Evolutionary conservation across 2,329 filamentous ascomycete species (phyloP).

Genomic region (Bipolaris oryzae): DNA sequence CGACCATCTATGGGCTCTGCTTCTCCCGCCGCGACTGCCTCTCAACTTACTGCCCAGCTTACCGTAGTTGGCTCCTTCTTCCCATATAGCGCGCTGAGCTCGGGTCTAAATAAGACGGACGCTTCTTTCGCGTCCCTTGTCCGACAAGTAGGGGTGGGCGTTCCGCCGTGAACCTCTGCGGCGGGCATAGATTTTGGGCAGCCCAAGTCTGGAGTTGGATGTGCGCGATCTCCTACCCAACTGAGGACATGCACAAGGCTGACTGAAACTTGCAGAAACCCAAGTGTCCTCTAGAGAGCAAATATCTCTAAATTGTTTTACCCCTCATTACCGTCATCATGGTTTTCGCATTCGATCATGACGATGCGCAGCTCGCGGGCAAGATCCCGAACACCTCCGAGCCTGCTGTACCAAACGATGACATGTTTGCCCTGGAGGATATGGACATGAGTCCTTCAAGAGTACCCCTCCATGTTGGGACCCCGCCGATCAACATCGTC

Average conservation of each 20-base stretch:
- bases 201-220: slow-evolving; percentile 28
- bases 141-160: slow-evolving; percentile 54
- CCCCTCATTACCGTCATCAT: slow-evolving; percentile 26
- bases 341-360: slow-evolving; percentile 46
- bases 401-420: slow-evolving; percentile 18
- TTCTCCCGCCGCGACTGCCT: slow-evolving; percentile 42
- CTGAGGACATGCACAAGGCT: slow-evolving; percentile 25
- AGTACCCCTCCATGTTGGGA: slow-evolving; percentile 35
- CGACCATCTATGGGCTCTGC: slow-evolving; percentile 55
- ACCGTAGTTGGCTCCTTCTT: slow-evolving; percentile 44
- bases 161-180: slow-evolving; percentile 57
- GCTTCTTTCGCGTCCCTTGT: slow-evolving; percentile 56
- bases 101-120: slow-evolving; percentile 50
- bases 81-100: slow-evolving; percentile 43
- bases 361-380: slow-evolving; percentile 36
- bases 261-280: slow-evolving; percentile 34
- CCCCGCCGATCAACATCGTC: slow-evolving; percentile 46
- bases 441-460: slow-evolving; percentile 36
- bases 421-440: slow-evolving; percentile 25
- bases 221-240: slow-evolving; percentile 25
- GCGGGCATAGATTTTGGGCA: slow-evolving; percentile 57
- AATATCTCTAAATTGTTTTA: slow-evolving; percentile 15
- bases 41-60: slow-evolving; percentile 37
- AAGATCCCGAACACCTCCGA: slow-evolving; percentile 15
- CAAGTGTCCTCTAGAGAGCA: slow-evolving; percentile 15